Conservation (phyloP, 441 rosid genomes). For the Pelargonium fulgidum region DNA sequence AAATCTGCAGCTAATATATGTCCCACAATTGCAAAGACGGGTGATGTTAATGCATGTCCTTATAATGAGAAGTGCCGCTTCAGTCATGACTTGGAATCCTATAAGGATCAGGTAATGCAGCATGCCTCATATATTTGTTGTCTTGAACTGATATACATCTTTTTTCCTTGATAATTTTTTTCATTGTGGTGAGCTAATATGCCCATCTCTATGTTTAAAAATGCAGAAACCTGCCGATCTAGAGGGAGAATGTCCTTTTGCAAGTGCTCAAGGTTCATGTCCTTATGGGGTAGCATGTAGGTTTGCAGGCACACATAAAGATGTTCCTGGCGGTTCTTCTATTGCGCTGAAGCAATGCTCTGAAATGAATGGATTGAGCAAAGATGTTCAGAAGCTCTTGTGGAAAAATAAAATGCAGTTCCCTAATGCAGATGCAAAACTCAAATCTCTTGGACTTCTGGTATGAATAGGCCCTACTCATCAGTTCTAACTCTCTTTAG, state of each 20-base stretch:
- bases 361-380: slow-evolving; percentile 60
- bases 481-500: not conserved
- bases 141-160: not conserved
- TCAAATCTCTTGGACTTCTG: slow-evolving; percentile 63
- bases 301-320: slow-evolving; percentile 59
- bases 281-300: slow-evolving; percentile 80
- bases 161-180: not conserved
- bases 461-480: slow-evolving; percentile 30
- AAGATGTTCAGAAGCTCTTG: slow-evolving; percentile 74
- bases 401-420: slow-evolving; percentile 81
- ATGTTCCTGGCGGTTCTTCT: slow-evolving; percentile 17
- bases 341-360: slow-evolving; percentile 22
- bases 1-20: slow-evolving; percentile 55
- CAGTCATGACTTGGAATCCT: slow-evolving; percentile 73
- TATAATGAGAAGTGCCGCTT: slow-evolving; percentile 65
- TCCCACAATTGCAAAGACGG: slow-evolving; percentile 60
- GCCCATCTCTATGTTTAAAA: slow-evolving; percentile 11
- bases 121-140: not conserved
- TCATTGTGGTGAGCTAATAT: not conserved
- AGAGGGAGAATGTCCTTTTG: slow-evolving; percentile 82
- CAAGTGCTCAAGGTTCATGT: slow-evolving; percentile 42
- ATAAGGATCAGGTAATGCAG: slow-evolving; percentile 55
- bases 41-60: slow-evolving; percentile 55
- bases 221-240: slow-evolving; percentile 79
- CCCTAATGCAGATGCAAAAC: slow-evolving; percentile 61